phyloP scores from a whole-genome alignment of 345 rosid genomes.

The Sisymbrium altissimum region DNA sequence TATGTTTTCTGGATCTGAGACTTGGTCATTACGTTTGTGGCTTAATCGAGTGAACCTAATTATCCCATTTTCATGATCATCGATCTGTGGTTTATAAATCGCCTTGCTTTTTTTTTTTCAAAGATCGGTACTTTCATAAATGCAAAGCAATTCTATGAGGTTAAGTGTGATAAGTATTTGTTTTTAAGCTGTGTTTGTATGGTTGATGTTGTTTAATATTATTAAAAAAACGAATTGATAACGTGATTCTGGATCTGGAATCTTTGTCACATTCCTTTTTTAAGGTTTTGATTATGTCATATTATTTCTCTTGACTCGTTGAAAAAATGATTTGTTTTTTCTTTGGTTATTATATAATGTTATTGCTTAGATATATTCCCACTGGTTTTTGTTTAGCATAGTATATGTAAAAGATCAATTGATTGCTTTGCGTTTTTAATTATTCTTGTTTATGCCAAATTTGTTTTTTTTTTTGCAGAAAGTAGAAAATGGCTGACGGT shows the following conservation, averaged over 20 bases:
- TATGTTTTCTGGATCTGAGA: neutral
- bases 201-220: neutral
- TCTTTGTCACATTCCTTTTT: slow-evolving; percentile 8
- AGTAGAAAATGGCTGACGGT: slow-evolving; percentile 29
- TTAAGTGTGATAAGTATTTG: neutral
- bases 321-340: neutral
- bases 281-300: neutral
- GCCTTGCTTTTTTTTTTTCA: neutral
- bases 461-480: slow-evolving; percentile 1
- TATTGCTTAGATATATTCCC: too few relatives aligned
- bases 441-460: slow-evolving; percentile 7
- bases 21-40: neutral
- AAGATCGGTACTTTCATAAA: neutral
- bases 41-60: neutral
- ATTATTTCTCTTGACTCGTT: neutral
- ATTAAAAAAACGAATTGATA: neutral
- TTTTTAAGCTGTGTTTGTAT: too few relatives aligned
- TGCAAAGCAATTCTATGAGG: neutral
- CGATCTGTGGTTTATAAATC: neutral
- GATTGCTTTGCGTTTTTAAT: slow-evolving; percentile 2
- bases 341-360: neutral
- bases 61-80: neutral
- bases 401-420: neutral
- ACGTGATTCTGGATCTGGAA: slow-evolving; percentile 19
- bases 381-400: too few relatives aligned